These are phyloP conservation scores for Pyrenophora teres DNA, from an alignment of 2,329 filamentous ascomycete genomes.

Conservation along the genomic window DNA sequence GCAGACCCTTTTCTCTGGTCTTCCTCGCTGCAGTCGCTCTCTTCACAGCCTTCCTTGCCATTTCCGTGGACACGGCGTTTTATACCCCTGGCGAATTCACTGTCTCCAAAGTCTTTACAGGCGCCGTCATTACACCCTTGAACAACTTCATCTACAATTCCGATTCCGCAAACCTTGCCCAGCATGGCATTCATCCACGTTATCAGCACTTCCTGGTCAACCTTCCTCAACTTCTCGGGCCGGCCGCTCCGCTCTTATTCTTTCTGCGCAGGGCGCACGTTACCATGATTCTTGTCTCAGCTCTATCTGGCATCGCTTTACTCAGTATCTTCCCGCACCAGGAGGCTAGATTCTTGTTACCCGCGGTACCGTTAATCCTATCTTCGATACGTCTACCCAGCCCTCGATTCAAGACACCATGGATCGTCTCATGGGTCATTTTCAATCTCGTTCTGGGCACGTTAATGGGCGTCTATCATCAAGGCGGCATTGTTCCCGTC, in stretches of 20 bases:
- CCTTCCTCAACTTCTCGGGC: slow-evolving; percentile 58
- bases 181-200: slow-evolving; percentile 59
- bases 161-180: slow-evolving; percentile 54
- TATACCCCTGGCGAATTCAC: slow-evolving; percentile 67
- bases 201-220: slow-evolving; percentile 59
- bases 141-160: slow-evolving; percentile 61
- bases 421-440: slow-evolving; percentile 66
- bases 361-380: slow-evolving; percentile 75
- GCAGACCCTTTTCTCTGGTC: slow-evolving; percentile 63
- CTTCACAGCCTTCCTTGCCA: slow-evolving; percentile 71
- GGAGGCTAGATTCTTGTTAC: slow-evolving; percentile 77
- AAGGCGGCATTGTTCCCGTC: slow-evolving; percentile 75
- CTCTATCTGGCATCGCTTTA: slow-evolving; percentile 70
- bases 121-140: slow-evolving; percentile 57
- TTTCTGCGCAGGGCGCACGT: slow-evolving; percentile 54
- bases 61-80: slow-evolving; percentile 84
- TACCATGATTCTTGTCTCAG: slow-evolving; percentile 71
- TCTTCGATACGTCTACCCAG: slow-evolving; percentile 72
- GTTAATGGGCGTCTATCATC: slow-evolving; percentile 81
- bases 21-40: slow-evolving; percentile 68
- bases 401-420: slow-evolving; percentile 52
- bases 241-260: slow-evolving; percentile 54
- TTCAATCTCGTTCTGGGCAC: slow-evolving; percentile 72
- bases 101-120: slow-evolving; percentile 65
- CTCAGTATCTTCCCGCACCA: slow-evolving; percentile 79